Evolutionary conservation across 306 rosid genomes (phyloP).

Genomic region (Aeschynomene evenia): DNA sequence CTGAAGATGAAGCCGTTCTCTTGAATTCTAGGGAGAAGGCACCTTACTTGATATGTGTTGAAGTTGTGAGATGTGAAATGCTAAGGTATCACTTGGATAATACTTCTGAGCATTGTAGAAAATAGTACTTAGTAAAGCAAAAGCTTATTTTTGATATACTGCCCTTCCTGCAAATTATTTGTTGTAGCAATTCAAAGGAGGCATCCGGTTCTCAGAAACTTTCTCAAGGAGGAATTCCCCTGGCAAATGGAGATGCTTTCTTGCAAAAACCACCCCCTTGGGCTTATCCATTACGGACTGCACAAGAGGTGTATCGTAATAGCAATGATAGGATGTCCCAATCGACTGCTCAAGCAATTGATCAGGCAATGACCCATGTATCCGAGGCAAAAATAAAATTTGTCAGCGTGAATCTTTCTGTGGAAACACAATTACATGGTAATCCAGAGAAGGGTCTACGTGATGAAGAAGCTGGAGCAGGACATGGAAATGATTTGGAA

Average conservation of each 20-base stretch:
- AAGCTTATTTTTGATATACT: slow-evolving; percentile 27
- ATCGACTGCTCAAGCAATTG: slow-evolving; percentile 96
- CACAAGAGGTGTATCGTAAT: slow-evolving; percentile 96
- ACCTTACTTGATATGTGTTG: slow-evolving; percentile 86
- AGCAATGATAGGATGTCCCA: slow-evolving; percentile 97
- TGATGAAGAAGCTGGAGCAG: slow-evolving; percentile 36
- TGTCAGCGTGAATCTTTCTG: slow-evolving; percentile 58
- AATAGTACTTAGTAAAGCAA: slow-evolving; percentile 21
- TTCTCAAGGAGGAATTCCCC: slow-evolving; percentile 95
- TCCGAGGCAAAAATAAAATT: slow-evolving; percentile 67
- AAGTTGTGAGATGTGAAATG: slow-evolving; percentile 86
- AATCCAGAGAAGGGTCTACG: slow-evolving; percentile 35
- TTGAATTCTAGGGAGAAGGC: slow-evolving; percentile 99
- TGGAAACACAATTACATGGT: slow-evolving; percentile 50
- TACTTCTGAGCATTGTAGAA: slow-evolving; percentile 18
- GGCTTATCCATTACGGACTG: slow-evolving; percentile 97
- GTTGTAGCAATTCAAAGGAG: slow-evolving; percentile 77
- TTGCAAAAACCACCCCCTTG: slow-evolving; percentile 95
- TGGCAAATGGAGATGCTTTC: slow-evolving; percentile 94
- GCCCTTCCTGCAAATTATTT: slow-evolving; percentile 27
- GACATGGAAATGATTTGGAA: slow-evolving; percentile 62
- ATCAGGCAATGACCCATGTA: slow-evolving; percentile 91
- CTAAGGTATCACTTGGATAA: slow-evolving; percentile 61
- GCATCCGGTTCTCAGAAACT: slow-evolving; percentile 73
- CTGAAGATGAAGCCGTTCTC: slow-evolving; percentile 97